A percentile compares a stretch with the other conserved stretches of the same genome.
These are phyloP conservation scores for Tulasnella sp. DNA, from an alignment of 768 basidiomycete species.

Conservation along the genomic window DNA sequence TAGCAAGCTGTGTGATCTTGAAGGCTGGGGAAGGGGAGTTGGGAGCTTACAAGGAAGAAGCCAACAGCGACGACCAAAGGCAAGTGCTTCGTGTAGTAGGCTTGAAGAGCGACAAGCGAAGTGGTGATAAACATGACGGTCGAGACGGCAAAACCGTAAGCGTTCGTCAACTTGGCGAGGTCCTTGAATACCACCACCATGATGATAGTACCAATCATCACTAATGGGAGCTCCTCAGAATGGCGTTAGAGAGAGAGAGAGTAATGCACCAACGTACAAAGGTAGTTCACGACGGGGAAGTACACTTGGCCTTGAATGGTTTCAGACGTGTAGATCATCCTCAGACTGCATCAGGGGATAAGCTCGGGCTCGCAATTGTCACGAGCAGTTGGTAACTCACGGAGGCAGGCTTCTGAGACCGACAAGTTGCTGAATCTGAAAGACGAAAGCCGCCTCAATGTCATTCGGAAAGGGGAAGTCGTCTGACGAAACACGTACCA, in stretches of 20 bases:
- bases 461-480: constrained; percentile 37
- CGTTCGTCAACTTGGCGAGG: constrained; percentile 59
- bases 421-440: constrained; percentile 63
- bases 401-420: constrained; percentile 63
- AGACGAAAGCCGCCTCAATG: constrained; percentile 40
- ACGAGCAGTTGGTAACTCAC: constrained; percentile 37
- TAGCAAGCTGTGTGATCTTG: background rate
- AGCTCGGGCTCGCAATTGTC: background rate
- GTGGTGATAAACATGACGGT: constrained; percentile 46
- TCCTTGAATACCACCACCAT: constrained; percentile 63
- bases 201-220: constrained; percentile 58
- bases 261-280: constrained; percentile 41
- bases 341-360: constrained; percentile 43
- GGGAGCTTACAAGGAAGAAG: constrained; percentile 40
- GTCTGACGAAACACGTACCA: constrained; percentile 34
- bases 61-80: constrained; percentile 40
- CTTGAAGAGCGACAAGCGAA: constrained; percentile 42
- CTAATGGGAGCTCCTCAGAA: constrained; percentile 26
- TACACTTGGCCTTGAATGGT: constrained; percentile 68
- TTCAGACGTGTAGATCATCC: constrained; percentile 64
- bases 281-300: constrained; percentile 66
- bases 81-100: constrained; percentile 42
- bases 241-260: constrained; percentile 9
- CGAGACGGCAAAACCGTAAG: constrained; percentile 47
- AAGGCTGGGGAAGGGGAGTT: background rate